Evolutionary conservation across 139 green algal genomes (phyloP), one percentile per base, ranked within the genome.

Genomic region (Monoraphidium neglectum): DNA sequence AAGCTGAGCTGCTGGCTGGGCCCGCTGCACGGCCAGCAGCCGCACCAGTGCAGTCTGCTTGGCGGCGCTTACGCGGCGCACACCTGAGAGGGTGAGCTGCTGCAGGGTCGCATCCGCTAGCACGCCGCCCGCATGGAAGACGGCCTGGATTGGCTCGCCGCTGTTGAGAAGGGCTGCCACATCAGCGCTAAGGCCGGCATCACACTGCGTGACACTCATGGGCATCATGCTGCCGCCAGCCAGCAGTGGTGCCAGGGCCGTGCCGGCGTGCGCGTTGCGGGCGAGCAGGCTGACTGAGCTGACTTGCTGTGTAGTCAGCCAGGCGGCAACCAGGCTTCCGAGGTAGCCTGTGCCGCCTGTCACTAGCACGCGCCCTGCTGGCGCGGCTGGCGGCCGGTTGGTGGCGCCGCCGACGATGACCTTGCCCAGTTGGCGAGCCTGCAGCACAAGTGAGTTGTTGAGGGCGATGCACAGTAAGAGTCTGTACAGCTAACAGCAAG

Each of bases 381-480:
- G 47, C 32, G 38, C 68, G 60, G 38, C 30, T 8, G 43, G 43
- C 43, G 43, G 43, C 43, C 43, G 43, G 8, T 8, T 12, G 12
- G 43, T 8, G 43, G 8, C 12, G 43, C 43, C 43, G 43, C 43
- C 43, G 8, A 51, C 43, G 12, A 51, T 51, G 8, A 51, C 8
- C 43, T 51, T 97, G 84, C 93, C 93, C 37, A 97, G 83, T 70
- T 96, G 91, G 0, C 86, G 78, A 0, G 93, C 91, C 77, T 94
- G 56, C n/a, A n/a, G n/a, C n/a, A n/a, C n/a, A n/a, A n/a, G n/a
- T n/a, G n/a, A n/a, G n/a, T n/a, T 51, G 37, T 35, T 13, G 1
- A 3, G 46, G 51, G 4, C 5, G 38, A 26, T 2, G 1, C 49
- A 68, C 30, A 1, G 72, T 43, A 33, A 10, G 18, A 4, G 26